Evolutionary conservation across 2,329 filamentous ascomycete species (phyloP).

Genomic region (Echinosphaeria canescens): DNA sequence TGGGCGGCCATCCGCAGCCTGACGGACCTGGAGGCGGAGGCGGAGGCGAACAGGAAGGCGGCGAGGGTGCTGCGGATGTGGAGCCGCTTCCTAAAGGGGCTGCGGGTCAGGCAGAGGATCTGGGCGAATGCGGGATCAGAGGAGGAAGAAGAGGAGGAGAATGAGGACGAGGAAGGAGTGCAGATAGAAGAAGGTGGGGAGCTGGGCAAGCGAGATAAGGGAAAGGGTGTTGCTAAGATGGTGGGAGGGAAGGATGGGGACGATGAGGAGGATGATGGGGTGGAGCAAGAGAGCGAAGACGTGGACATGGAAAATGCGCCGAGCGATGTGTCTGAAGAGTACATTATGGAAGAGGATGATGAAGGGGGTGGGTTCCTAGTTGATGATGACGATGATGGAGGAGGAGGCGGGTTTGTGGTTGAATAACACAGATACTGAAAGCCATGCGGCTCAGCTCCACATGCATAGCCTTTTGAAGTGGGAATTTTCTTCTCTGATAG

Average conservation of each 20-base stretch:
- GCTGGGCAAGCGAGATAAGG: slow-evolving; percentile 1
- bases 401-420: slow-evolving; percentile 6
- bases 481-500: too few relatives aligned
- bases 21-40: slow-evolving; percentile 38
- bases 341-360: slow-evolving; percentile 10
- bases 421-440: too few relatives aligned
- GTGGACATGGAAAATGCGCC: slow-evolving; percentile 4
- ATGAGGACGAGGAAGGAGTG: too few relatives aligned
- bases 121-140: slow-evolving; percentile 31
- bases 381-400: slow-evolving; percentile 5
- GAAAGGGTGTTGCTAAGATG: slow-evolving; percentile 1
- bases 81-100: slow-evolving; percentile 55
- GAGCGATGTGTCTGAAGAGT: slow-evolving; percentile 11
- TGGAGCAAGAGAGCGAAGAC: slow-evolving; percentile 4
- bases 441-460: too few relatives aligned
- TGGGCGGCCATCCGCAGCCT: slow-evolving; percentile 46
- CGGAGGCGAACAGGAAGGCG: slow-evolving; percentile 39
- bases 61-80: slow-evolving; percentile 43
- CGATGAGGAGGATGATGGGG: slow-evolving; percentile 2
- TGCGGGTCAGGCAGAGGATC: slow-evolving; percentile 58
- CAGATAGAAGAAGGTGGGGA: slow-evolving; percentile 2
- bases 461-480: too few relatives aligned
- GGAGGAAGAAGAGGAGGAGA: slow-evolving; percentile 18
- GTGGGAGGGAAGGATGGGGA: slow-evolving; percentile 4
- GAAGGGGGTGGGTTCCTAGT: slow-evolving; percentile 10